Percentiles rank a stretch among this genome's conserved stretches.
Conservation (phyloP, 768 basidiomycete genomes). For the Tulasnella sp. region DNA sequence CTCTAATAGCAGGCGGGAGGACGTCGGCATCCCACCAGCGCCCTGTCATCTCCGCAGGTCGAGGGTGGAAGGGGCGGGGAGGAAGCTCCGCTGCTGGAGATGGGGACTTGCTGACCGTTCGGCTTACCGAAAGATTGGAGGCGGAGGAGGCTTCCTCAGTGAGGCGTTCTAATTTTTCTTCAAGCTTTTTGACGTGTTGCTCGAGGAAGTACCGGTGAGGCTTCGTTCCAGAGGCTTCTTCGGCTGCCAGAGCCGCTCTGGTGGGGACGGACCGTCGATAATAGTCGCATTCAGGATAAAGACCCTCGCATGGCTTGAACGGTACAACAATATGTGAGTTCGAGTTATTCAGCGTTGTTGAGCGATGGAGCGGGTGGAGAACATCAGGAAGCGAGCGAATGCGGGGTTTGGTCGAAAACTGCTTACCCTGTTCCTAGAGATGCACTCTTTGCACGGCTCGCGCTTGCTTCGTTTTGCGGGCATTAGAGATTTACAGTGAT, state of each 20-base stretch:
- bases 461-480: not conserved
- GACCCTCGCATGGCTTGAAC: not conserved
- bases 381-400: not conserved
- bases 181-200: constrained; percentile 4
- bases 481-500: not conserved
- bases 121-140: not conserved
- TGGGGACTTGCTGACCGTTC: not conserved
- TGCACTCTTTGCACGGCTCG: not conserved
- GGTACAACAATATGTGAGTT: not conserved
- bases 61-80: not conserved
- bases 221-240: not conserved
- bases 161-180: not conserved
- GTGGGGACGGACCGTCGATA: not conserved
- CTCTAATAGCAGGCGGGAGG: not conserved
- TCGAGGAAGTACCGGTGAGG: constrained; percentile 1
- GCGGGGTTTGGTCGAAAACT: not conserved
- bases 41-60: constrained; percentile 11
- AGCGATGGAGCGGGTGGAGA: not conserved
- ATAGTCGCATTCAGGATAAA: not conserved
- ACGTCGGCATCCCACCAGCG: constrained; percentile 7
- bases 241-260: not conserved
- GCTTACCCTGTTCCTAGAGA: not conserved
- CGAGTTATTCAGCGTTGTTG: not conserved
- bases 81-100: not conserved
- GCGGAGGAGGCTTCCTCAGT: not conserved